A percentile compares a stretch with the other conserved stretches of the same genome.
Evolutionary conservation across 192 early-diverging fungal genomes (phyloP).

Genomic region (Coemansia sp.): DNA sequence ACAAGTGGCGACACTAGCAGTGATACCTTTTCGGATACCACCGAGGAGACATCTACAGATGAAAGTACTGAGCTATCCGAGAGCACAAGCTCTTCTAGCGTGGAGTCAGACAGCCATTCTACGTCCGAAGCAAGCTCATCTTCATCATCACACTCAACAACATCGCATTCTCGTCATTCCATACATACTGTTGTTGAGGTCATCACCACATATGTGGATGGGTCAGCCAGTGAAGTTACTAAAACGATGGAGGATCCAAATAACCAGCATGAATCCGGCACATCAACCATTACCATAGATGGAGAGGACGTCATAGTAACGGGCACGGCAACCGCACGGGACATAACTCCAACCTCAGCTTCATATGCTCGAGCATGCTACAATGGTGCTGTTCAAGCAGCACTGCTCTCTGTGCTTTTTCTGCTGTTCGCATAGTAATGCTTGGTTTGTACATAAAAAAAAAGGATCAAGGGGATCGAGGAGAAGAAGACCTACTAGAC

Average conservation of each 20-base stretch:
- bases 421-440: no score
- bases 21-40: no score
- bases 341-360: background rate
- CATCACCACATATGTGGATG: conserved; percentile 33
- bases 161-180: conserved; percentile 4
- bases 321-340: conserved; percentile 8
- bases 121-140: background rate
- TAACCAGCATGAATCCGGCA: conserved; percentile 2
- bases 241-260: conserved; percentile 7
- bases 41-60: no score
- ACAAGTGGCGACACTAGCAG: no score
- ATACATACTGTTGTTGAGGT: conserved; percentile 29
- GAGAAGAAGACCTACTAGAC: background rate
- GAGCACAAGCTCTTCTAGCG: background rate
- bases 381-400: no score
- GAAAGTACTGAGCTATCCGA: no score
- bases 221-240: conserved; percentile 17
- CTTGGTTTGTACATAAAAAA: no score
- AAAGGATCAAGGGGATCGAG: background rate
- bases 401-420: no score
- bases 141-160: background rate
- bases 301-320: conserved; percentile 29
- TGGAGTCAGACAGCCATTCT: background rate
- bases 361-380: background rate
- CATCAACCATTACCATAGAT: conserved; percentile 29